These are phyloP conservation scores for Mrakia blollopis DNA, from an alignment of 768 basidiomycete species.

Conservation along the genomic window DNA sequence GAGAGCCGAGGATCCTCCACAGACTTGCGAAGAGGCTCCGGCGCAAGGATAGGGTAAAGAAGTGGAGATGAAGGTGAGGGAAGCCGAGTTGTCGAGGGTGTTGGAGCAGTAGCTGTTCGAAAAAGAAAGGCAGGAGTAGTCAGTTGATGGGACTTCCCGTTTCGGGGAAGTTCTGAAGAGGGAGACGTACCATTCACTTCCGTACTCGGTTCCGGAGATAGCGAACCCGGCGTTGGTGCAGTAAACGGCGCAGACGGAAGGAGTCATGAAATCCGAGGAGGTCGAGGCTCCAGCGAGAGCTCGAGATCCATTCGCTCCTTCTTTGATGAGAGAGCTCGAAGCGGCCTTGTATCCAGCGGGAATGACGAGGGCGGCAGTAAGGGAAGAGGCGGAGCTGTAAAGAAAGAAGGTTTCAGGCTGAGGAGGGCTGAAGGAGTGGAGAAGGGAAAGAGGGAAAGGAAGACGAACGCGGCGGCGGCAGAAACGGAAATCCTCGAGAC, in stretches of 20 bases:
- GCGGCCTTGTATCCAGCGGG: not conserved
- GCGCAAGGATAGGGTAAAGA: no score
- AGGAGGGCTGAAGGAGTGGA: no score
- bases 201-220: conserved; percentile 37
- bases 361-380: not conserved
- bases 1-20: no score
- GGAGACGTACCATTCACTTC: conserved; percentile 8
- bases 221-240: conserved; percentile 35
- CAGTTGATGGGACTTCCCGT: no score
- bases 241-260: conserved; percentile 35
- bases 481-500: not conserved
- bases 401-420: not conserved
- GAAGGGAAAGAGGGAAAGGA: not conserved
- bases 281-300: conserved; percentile 36
- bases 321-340: not conserved
- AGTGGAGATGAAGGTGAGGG: no score
- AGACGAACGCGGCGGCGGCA: conserved; percentile 10
- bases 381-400: not conserved
- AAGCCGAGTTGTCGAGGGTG: no score
- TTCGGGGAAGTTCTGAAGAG: not conserved
- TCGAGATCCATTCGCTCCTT: conserved; percentile 26
- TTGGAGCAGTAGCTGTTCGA: no score
- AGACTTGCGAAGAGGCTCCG: no score
- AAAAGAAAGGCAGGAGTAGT: no score
- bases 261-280: conserved; percentile 36